phyloP scores from a whole-genome alignment of 306 rosid genomes.

The Adenanthera pavonina region DNA sequence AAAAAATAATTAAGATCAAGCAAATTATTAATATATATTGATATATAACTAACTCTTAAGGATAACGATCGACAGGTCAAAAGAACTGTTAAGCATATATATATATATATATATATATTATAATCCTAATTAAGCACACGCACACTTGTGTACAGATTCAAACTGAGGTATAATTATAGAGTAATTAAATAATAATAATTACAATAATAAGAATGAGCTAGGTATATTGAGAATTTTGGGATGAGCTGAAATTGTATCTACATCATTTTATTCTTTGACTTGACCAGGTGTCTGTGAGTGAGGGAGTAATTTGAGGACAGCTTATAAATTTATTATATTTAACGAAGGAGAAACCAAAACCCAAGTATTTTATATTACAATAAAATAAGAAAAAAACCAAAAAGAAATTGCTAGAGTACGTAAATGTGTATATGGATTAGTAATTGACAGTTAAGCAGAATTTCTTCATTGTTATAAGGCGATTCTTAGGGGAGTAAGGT shows the following conservation, averaged over 20 bases:
- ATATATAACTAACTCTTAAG: constrained; percentile 18
- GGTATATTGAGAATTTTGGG: constrained; percentile 55
- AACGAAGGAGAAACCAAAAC: constrained; percentile 31
- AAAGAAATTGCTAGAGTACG: constrained; percentile 17
- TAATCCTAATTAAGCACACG: constrained; percentile 12
- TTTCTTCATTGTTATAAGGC: constrained; percentile 76
- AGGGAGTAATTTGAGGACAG: constrained; percentile 50
- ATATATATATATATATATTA: neutral
- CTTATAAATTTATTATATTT: constrained; percentile 15
- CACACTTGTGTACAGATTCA: constrained; percentile 36
- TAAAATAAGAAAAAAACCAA: neutral
- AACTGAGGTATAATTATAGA: constrained; percentile 28
- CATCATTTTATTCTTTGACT: constrained; percentile 70
- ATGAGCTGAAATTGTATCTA: constrained; percentile 50
- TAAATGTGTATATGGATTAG: constrained; percentile 21
- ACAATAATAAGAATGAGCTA: constrained; percentile 24
- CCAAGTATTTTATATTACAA: neutral
- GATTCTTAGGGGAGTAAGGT: constrained; percentile 70
- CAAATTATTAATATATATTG: neutral
- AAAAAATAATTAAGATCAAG: constrained; percentile 22
- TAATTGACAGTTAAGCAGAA: constrained; percentile 56
- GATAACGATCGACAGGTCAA: constrained; percentile 21
- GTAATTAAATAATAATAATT: constrained; percentile 26
- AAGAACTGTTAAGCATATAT: neutral
- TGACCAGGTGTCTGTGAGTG: constrained; percentile 47